These are phyloP conservation scores for Blyttiomyces sp. DNA, from an alignment of 371 early-diverging fungal species.

Conservation along the genomic window DNA sequence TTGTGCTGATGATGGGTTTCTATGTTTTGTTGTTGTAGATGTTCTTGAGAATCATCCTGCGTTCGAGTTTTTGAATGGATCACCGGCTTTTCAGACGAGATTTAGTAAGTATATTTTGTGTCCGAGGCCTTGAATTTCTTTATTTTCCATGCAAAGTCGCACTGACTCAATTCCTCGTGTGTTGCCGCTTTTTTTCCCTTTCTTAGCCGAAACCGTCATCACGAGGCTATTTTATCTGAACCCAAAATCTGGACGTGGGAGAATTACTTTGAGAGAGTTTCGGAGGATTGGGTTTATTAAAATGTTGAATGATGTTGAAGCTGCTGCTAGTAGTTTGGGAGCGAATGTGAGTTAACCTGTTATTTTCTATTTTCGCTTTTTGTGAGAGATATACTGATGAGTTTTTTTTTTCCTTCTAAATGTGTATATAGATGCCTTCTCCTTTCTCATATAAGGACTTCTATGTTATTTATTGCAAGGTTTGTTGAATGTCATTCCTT, in stretches of 20 bases:
- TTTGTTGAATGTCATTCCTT: background rate
- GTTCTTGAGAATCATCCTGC: constrained; percentile 71
- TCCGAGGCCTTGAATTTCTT: background rate
- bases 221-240: constrained; percentile 76
- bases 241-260: constrained; percentile 60
- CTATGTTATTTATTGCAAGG: constrained; percentile 88
- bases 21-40: constrained; percentile 20
- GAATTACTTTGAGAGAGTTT: constrained; percentile 69
- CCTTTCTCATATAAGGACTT: constrained; percentile 93
- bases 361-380: background rate
- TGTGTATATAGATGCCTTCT: constrained; percentile 60
- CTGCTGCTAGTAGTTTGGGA: constrained; percentile 30
- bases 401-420: background rate
- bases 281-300: constrained; percentile 49
- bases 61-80: constrained; percentile 70
- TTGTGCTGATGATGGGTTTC: background rate
- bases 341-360: constrained; percentile 2
- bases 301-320: constrained; percentile 58
- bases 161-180: background rate
- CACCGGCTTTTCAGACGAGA: constrained; percentile 73
- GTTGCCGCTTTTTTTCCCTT: background rate
- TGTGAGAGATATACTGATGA: background rate
- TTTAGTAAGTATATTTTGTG: constrained; percentile 54
- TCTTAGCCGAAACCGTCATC: constrained; percentile 72
- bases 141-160: background rate